phyloP scores from a whole-genome alignment of 306 rosid species.

The Hippophae gyantsensis region DNA sequence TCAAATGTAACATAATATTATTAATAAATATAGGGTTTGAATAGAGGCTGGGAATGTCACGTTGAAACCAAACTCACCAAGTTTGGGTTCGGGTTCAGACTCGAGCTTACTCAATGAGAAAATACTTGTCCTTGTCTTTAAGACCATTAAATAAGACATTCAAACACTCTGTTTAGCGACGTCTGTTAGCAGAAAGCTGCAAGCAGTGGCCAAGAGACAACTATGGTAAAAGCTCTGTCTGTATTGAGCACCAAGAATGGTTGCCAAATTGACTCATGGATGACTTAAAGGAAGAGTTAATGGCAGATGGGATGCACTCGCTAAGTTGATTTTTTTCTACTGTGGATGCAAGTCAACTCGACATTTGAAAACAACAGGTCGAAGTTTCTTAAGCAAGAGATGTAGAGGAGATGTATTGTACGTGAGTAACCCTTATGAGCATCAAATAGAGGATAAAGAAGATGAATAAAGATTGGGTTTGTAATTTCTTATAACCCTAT shows the following conservation, averaged over 20 bases:
- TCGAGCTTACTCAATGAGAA: no score
- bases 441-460: slow-evolving; percentile 25
- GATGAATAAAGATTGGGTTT: slow-evolving; percentile 31
- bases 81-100: no score
- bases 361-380: slow-evolving; percentile 49
- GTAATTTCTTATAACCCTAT: no score
- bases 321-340: slow-evolving; percentile 52
- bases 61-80: no score
- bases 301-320: slow-evolving; percentile 56
- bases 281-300: slow-evolving; percentile 29
- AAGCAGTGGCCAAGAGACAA: slow-evolving; percentile 42
- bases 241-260: slow-evolving; percentile 46
- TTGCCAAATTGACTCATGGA: slow-evolving; percentile 19
- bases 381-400: slow-evolving; percentile 33
- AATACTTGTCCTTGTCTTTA: no score
- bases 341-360: slow-evolving; percentile 38
- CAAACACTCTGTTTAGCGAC: slow-evolving; percentile 32
- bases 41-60: no score
- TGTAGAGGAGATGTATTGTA: slow-evolving; percentile 43
- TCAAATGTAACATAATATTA: no score
- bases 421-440: slow-evolving; percentile 62
- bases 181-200: slow-evolving; percentile 37
- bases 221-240: slow-evolving; percentile 44
- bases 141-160: slow-evolving; percentile 32
- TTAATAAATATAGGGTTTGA: no score